Percentiles rank a stretch among this genome's conserved stretches.
phyloP scores from a whole-genome alignment of 225 moss, liverwort and hornwort species.

The Polytrichum formosum region DNA sequence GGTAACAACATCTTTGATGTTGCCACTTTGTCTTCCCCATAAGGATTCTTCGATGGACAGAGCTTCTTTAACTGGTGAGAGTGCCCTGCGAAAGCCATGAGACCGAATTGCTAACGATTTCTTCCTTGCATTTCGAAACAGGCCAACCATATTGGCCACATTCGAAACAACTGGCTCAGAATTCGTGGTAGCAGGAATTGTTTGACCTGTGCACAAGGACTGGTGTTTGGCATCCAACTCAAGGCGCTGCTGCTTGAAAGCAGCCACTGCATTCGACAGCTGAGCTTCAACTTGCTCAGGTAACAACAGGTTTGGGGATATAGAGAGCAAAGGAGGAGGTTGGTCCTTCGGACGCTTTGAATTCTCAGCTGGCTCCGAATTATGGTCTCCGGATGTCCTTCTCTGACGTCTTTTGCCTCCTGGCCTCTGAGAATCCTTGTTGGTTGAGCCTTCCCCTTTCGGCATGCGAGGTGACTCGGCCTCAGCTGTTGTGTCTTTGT shows the following conservation, averaged over 20 bases:
- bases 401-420: slow-evolving; percentile 47
- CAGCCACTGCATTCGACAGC: slow-evolving; percentile 41
- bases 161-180: slow-evolving; percentile 4
- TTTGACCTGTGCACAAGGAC: slow-evolving; percentile 33
- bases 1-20: slow-evolving; percentile 6
- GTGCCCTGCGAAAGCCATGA: slow-evolving; percentile 33
- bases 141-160: slow-evolving; percentile 8
- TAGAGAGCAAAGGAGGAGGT: slow-evolving; percentile 6
- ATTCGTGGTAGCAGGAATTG: not conserved
- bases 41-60: slow-evolving; percentile 44
- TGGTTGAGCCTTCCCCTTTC: slow-evolving; percentile 15
- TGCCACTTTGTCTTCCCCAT: slow-evolving; percentile 45
- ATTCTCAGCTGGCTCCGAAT: slow-evolving; percentile 30
- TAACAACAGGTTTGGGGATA: slow-evolving; percentile 18
- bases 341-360: slow-evolving; percentile 39
- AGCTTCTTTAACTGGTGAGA: slow-evolving; percentile 58
- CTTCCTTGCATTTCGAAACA: slow-evolving; percentile 37
- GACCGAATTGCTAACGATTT: slow-evolving; percentile 18
- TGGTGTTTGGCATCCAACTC: slow-evolving; percentile 43
- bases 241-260: slow-evolving; percentile 44
- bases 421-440: slow-evolving; percentile 17
- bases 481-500: not conserved
- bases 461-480: slow-evolving; percentile 42
- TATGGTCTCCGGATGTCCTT: slow-evolving; percentile 24
- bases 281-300: slow-evolving; percentile 52